A percentile compares a stretch with the other conserved stretches of the same genome.
phyloP scores from a whole-genome alignment of 192 early-diverging fungal species.

The Backusella westeae region DNA sequence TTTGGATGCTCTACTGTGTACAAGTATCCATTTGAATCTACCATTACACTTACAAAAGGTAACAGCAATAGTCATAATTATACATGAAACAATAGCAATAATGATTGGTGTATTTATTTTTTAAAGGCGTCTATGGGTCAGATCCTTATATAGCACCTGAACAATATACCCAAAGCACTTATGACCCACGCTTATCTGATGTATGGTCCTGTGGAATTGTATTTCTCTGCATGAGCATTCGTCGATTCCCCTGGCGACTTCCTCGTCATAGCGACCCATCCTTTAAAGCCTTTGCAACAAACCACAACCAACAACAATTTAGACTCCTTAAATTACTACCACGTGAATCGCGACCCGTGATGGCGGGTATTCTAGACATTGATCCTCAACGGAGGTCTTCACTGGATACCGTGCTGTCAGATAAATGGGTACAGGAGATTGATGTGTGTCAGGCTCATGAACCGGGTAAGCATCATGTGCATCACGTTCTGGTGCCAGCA shows the following conservation, averaged over 20 bases:
- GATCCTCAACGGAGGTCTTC: slow-evolving; percentile 55
- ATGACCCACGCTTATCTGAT: slow-evolving; percentile 82
- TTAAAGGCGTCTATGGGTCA: slow-evolving; percentile 75
- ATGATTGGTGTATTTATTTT: slow-evolving; percentile 37
- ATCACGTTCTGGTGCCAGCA: slow-evolving; percentile 27
- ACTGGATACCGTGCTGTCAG: slow-evolving; percentile 66
- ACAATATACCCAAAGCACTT: slow-evolving; percentile 61
- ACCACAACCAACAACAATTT: slow-evolving; percentile 44
- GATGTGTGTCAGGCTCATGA: slow-evolving; percentile 46
- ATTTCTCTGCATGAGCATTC: slow-evolving; percentile 70
- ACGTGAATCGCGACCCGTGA: slow-evolving; percentile 56
- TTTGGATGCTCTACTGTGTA: slow-evolving; percentile 93
- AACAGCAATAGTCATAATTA: background rate
- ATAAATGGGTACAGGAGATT: slow-evolving; percentile 73
- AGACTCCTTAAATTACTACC: slow-evolving; percentile 62
- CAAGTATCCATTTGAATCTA: slow-evolving; percentile 76
- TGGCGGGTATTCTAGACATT: slow-evolving; percentile 64
- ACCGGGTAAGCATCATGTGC: slow-evolving; percentile 30
- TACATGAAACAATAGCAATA: slow-evolving; percentile 4
- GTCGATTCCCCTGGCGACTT: slow-evolving; percentile 67
- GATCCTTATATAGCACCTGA: slow-evolving; percentile 98
- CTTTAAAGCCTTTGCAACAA: slow-evolving; percentile 49
- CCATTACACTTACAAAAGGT: slow-evolving; percentile 42
- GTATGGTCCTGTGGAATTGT: slow-evolving; percentile 92
- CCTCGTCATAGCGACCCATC: slow-evolving; percentile 56